Evolutionary conservation across 805 yeast genomes (phyloP).

Genomic region (Priceomyces carsonii): DNA sequence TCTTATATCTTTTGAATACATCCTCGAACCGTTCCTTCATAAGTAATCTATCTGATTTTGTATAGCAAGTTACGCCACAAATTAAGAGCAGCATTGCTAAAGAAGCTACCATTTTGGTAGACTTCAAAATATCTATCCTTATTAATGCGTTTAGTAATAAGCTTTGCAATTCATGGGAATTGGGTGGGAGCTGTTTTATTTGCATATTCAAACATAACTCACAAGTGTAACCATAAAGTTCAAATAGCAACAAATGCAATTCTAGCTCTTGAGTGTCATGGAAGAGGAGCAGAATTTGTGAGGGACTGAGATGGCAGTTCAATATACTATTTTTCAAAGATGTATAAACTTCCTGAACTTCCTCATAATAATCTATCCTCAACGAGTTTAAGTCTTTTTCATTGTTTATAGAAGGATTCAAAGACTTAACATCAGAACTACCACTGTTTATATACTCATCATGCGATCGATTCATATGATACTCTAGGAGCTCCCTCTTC

Average conservation of each 20-base stretch:
- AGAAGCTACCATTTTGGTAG: slow-evolving; percentile 15
- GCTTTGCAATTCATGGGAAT: slow-evolving; percentile 12
- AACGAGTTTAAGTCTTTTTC: background rate
- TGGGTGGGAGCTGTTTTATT: slow-evolving; percentile 14
- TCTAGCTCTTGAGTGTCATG: background rate
- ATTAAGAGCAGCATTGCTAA: slow-evolving; percentile 13
- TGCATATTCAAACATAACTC: slow-evolving; percentile 10
- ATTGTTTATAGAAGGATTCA: background rate
- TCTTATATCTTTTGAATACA: background rate
- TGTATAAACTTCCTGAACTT: background rate
- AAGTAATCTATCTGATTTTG: background rate
- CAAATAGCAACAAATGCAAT: slow-evolving; percentile 1
- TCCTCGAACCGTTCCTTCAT: background rate
- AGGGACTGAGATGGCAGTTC: background rate
- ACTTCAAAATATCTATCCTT: slow-evolving; percentile 14
- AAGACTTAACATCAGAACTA: no score
- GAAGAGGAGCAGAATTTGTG: background rate
- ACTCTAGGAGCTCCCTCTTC: background rate
- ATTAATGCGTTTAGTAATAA: slow-evolving; percentile 11
- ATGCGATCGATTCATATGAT: background rate
- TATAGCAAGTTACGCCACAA: background rate
- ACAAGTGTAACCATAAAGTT: slow-evolving; percentile 1
- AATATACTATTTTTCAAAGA: background rate
- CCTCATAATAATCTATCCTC: background rate
- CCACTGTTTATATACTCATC: background rate